Base-by-base conservation (phyloP, 2,329 filamentous ascomycete genomes). In the Sarocladiaceae sp. region DNA sequence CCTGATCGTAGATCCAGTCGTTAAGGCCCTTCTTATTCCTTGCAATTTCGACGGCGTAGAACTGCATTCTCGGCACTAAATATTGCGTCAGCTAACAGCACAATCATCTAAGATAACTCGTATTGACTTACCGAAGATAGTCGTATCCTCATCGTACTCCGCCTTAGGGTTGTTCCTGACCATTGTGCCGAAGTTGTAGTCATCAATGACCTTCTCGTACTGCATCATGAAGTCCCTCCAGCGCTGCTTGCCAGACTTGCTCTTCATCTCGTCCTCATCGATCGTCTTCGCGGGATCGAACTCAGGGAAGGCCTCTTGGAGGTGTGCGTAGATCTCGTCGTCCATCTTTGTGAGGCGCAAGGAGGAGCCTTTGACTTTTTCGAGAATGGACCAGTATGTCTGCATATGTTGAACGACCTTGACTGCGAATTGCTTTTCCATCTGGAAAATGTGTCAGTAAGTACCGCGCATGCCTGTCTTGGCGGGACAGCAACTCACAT, bases 381-480 rank as follows among this genome's bases (percentile, higher is more conserved):
- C 88, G 62, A 99, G 88, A 66, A 99, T 93, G 50, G 86, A 79
- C 93, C 93, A 99, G 79, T 99, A 97, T 47, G 93, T 97, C 65
- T 90, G 83, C 80, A 99, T 90, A 71, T 99, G 94, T 71, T 96
- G 89, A 33, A 97, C 94, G 50, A 87, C 88, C 78, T 97, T 97
- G 63, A 99, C 94, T 26, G 94, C 94, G 65, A 99, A 99, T 71
- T 97, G 94, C 80, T 97, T 96, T 81, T 99, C 94, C 68, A 99
- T 97, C 89, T 96, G 18, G 6, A 26, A n/a, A 11, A 44, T 55
- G 22, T 54, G 55, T 50, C 33, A 54, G 49, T 28, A 13, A 48
- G 7, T 13, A 13, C 17, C 23, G 22, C 25, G 18, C n/a, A 25
- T 18, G 23, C 26, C 26, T 7, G 35, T n/a, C 22, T 20, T 22